A percentile compares a stretch with the other conserved stretches of the same genome.
phyloP scores from a whole-genome alignment of 73 alveolate species.

The Halteria grandinella region DNA sequence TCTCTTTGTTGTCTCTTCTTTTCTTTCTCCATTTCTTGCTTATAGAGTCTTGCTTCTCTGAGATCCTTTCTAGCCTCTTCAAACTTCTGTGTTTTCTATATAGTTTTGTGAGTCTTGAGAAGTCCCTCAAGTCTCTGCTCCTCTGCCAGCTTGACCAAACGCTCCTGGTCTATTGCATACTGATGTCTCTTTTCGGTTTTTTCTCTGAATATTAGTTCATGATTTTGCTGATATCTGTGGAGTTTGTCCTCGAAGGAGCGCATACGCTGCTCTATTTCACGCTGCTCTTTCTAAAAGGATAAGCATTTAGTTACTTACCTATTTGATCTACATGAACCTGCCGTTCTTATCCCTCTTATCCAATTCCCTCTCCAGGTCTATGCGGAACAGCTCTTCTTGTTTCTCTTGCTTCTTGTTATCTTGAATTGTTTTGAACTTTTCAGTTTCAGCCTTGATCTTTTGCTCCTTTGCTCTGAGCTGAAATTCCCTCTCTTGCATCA shows the following conservation, averaged over 20 bases:
- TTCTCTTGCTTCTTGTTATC: neutral
- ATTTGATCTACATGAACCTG: slow-evolving; percentile 6
- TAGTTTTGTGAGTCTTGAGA: too few species aligned
- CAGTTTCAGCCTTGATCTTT: neutral
- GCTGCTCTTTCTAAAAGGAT: slow-evolving; percentile 5
- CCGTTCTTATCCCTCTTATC: slow-evolving; percentile 46
- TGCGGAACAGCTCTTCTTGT: slow-evolving; percentile 20
- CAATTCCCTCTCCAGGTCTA: slow-evolving; percentile 33
- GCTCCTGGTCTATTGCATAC: neutral
- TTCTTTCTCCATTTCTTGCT: slow-evolving; percentile 3
- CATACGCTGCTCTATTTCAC: neutral
- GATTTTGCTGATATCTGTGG: neutral
- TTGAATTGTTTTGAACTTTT: neutral
- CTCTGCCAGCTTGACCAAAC: too few species aligned
- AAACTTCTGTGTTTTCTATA: too few species aligned
- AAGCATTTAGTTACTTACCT: slow-evolving; percentile 1
- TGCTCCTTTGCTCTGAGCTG: slow-evolving; percentile 22
- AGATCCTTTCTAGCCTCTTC: too few species aligned
- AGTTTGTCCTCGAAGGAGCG: slow-evolving; percentile 2
- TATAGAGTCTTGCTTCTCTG: neutral
- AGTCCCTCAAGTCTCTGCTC: too few species aligned
- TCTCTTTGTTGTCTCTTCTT: too few species aligned
- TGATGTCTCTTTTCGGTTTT: neutral
- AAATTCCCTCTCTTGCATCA: slow-evolving; percentile 7
- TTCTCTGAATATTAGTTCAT: neutral